Evolutionary conservation across 1,284 basidiomycete genomes (phyloP).

Genomic region (Cryptococcus sp.): DNA sequence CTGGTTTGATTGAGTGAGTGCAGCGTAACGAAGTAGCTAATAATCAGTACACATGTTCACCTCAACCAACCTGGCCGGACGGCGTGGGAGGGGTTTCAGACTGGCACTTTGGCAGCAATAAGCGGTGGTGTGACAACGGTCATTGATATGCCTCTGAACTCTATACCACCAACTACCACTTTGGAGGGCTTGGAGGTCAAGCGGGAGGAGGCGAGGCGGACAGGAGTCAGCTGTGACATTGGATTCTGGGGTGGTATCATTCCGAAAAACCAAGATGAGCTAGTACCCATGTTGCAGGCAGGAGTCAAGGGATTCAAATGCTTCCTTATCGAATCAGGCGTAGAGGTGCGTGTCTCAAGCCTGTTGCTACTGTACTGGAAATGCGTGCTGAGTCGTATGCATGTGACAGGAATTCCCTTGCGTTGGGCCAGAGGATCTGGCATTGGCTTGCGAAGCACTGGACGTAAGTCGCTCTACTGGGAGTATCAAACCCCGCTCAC

Average conservation of each 20-base stretch:
- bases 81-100: constrained; percentile 89
- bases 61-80: constrained; percentile 80
- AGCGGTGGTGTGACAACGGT: constrained; percentile 88
- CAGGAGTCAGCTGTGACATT: constrained; percentile 67
- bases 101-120: constrained; percentile 82
- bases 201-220: constrained; percentile 61
- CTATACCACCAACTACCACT: constrained; percentile 89
- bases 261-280: constrained; percentile 68
- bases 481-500: background rate
- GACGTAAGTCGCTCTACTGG: constrained; percentile 57
- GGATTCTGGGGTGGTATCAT: constrained; percentile 95
- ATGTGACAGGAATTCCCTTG: constrained; percentile 78
- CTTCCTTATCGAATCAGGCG: constrained; percentile 89
- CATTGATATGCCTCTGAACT: constrained; percentile 94
- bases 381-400: background rate
- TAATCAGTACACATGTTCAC: constrained; percentile 78
- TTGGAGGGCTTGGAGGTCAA: constrained; percentile 71
- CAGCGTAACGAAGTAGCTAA: background rate
- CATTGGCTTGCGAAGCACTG: constrained; percentile 69
- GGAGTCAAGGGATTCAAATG: constrained; percentile 95
- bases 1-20: constrained; percentile 80
- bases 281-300: constrained; percentile 63
- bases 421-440: constrained; percentile 70
- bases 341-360: constrained; percentile 63
- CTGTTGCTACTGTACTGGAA: background rate